Percentiles rank a stretch among this genome's conserved stretches.
These are phyloP conservation scores for Paragyromitra xinjiangensis DNA, from an alignment of 495 filamentous ascomycete genomes.

Conservation along the genomic window DNA sequence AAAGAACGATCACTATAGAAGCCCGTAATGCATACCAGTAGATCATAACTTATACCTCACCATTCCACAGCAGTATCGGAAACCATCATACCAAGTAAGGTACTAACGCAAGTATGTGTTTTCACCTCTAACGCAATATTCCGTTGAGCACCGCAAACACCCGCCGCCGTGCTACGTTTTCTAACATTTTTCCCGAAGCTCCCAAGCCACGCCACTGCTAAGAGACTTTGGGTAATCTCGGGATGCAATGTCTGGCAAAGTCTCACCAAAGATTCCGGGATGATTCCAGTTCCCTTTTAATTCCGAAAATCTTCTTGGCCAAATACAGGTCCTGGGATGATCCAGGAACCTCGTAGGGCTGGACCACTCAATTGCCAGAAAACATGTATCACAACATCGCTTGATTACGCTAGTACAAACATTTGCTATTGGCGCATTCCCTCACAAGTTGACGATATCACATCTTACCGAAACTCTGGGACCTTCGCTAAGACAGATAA, in stretches of 20 bases:
- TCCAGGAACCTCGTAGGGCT: not conserved
- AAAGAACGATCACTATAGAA: not conserved
- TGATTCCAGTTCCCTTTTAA: not conserved
- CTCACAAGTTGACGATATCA: not conserved
- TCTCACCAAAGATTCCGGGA: not conserved
- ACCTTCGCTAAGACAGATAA: constrained; percentile 3
- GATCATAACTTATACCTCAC: not conserved
- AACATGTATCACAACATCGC: not conserved
- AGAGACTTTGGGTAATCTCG: not conserved
- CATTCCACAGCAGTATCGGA: not conserved
- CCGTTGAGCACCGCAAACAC: no score
- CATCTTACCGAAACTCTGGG: not conserved
- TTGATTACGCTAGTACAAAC: not conserved
- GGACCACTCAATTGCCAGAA: not conserved
- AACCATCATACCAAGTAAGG: not conserved
- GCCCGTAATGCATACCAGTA: not conserved
- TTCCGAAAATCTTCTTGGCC: not conserved
- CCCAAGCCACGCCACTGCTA: not conserved
- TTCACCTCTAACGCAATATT: not conserved
- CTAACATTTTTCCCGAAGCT: not conserved
- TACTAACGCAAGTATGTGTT: not conserved
- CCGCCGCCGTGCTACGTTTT: not conserved
- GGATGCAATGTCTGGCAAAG: not conserved
- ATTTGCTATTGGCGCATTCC: not conserved
- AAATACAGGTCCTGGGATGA: not conserved